These are phyloP conservation scores for Cladosporium sp. DNA, from an alignment of 2,329 filamentous ascomycete species.

Conservation along the genomic window DNA sequence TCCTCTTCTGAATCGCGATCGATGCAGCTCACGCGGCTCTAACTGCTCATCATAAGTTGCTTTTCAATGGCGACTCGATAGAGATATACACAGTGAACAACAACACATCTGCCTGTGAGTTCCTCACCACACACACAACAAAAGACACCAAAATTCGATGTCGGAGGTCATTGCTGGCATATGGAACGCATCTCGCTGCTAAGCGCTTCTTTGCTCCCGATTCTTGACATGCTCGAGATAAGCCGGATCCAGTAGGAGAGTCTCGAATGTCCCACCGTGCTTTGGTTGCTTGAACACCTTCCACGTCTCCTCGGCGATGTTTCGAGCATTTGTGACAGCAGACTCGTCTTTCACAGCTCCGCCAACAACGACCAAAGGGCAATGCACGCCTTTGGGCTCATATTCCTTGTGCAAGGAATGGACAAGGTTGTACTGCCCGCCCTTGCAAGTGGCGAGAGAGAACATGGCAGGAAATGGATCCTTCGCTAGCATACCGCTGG, in stretches of 20 bases:
- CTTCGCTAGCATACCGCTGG: slow-evolving; percentile 48
- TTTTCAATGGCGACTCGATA: not conserved
- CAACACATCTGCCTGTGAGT: not conserved
- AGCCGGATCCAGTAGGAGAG: not conserved
- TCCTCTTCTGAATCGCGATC: not conserved
- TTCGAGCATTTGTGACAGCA: slow-evolving; percentile 44
- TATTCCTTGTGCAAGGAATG: slow-evolving; percentile 47
- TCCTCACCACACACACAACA: not conserved
- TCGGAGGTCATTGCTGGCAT: not conserved
- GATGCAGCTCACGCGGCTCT: not conserved
- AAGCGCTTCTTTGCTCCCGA: not conserved
- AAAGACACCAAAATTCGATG: not conserved
- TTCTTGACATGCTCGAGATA: not conserved
- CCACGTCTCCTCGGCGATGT: slow-evolving; percentile 49
- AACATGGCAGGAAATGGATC: slow-evolving; percentile 50
- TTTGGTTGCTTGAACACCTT: slow-evolving; percentile 32
- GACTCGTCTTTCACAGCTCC: slow-evolving; percentile 45
- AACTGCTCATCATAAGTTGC: not conserved
- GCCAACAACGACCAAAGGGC: slow-evolving; percentile 49
- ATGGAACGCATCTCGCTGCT: not conserved
- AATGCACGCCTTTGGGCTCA: slow-evolving; percentile 44
- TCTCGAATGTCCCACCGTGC: not conserved
- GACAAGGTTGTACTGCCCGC: slow-evolving; percentile 53
- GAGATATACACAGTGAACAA: not conserved
- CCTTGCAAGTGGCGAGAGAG: slow-evolving; percentile 52